Evolutionary conservation across 768 basidiomycete genomes (phyloP).

Genomic region (Trametes coccinea): DNA sequence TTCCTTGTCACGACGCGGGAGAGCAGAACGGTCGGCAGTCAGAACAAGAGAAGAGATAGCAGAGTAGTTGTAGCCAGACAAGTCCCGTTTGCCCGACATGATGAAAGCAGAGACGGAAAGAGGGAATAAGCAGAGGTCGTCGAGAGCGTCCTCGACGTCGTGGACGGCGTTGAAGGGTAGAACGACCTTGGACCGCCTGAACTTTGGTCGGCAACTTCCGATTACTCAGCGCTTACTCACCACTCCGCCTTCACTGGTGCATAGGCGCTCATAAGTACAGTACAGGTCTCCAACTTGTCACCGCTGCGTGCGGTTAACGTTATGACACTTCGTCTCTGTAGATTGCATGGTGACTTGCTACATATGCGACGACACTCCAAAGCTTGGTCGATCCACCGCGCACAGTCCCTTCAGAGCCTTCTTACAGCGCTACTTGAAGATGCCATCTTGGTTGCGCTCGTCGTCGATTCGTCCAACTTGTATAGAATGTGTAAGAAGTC

Average conservation of each 20-base stretch:
- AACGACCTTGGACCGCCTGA: not conserved
- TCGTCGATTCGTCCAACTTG: too few relatives aligned
- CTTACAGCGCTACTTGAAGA: too few relatives aligned
- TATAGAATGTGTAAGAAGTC: too few relatives aligned
- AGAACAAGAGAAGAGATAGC: constrained; percentile 93
- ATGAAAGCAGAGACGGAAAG: constrained; percentile 6
- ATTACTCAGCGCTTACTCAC: constrained; percentile 7
- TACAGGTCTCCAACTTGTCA: too few relatives aligned
- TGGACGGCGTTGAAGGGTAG: constrained; percentile 15
- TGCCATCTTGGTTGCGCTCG: too few relatives aligned
- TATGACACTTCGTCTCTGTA: too few relatives aligned
- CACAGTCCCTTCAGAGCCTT: too few relatives aligned
- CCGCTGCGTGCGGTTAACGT: too few relatives aligned
- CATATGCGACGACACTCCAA: too few relatives aligned
- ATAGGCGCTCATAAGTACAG: too few relatives aligned
- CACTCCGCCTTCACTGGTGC: not conserved
- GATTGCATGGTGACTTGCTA: too few relatives aligned
- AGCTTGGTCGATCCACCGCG: too few relatives aligned
- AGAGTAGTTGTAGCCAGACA: constrained; percentile 93
- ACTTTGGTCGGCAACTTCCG: constrained; percentile 14
- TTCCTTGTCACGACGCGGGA: constrained; percentile 90
- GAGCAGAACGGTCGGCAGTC: constrained; percentile 80
- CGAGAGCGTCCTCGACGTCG: constrained; percentile 18
- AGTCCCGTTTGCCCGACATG: constrained; percentile 68
- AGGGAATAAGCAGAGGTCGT: not conserved